A percentile compares a stretch with the other conserved stretches of the same genome.
These are phyloP conservation scores for Atkinsonella hypoxylon DNA, from an alignment of 2,329 filamentous ascomycete species.

Conservation along the genomic window DNA sequence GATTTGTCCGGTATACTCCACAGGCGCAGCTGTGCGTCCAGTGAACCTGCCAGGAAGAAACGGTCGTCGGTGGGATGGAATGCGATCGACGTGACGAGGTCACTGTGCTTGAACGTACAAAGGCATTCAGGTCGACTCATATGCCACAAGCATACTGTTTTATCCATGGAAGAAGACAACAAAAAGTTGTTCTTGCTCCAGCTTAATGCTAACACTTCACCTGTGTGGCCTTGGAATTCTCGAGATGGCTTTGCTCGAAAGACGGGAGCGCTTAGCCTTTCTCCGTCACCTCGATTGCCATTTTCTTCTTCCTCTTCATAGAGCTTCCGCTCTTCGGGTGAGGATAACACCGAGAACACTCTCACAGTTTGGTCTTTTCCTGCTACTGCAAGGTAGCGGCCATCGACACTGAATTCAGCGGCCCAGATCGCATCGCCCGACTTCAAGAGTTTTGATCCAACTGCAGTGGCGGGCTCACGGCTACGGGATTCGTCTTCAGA, in stretches of 20 bases:
- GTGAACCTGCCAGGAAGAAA: conserved; percentile 88
- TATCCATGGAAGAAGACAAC: conserved; percentile 94
- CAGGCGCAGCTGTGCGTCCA: conserved; percentile 76
- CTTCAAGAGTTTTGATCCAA: conserved; percentile 28
- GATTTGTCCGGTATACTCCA: conserved; percentile 97
- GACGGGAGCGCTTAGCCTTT: conserved; percentile 76
- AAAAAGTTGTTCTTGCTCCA: conserved; percentile 99
- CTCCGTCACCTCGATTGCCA: conserved; percentile 24
- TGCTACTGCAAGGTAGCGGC: conserved; percentile 80
- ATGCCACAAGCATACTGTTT: conserved; percentile 92
- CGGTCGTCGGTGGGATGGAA: conserved; percentile 93
- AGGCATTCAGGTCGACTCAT: conserved; percentile 73
- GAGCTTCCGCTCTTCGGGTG: conserved; percentile 61
- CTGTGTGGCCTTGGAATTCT: conserved; percentile 73
- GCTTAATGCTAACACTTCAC: conserved; percentile 79
- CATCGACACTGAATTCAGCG: conserved; percentile 84
- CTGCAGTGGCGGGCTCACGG: conserved; percentile 23
- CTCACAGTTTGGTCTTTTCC: conserved; percentile 79
- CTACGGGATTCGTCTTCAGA: conserved; percentile 16
- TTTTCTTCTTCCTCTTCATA: conserved; percentile 52
- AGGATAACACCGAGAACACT: conserved; percentile 81
- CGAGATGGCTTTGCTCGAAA: conserved; percentile 68
- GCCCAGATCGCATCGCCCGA: conserved; percentile 73
- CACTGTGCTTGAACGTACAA: conserved; percentile 87
- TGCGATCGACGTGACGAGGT: conserved; percentile 87